Evolutionary conservation across 257 asterid genomes (phyloP).

Genomic region (Capsicum chinense): DNA sequence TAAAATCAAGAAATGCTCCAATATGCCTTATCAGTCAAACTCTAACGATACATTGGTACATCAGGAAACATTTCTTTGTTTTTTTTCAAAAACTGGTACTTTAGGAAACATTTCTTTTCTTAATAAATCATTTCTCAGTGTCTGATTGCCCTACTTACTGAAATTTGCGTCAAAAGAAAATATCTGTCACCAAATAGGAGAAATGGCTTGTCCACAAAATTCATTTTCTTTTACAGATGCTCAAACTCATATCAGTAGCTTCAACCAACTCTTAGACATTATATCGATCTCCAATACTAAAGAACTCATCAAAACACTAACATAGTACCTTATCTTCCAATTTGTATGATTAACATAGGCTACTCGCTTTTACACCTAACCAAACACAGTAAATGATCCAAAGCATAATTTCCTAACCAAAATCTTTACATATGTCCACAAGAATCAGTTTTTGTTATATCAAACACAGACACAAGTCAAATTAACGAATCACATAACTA

Average conservation of each 20-base stretch:
- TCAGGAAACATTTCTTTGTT: no score
- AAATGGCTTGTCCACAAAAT: neutral
- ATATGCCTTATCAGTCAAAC: neutral
- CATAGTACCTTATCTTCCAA: neutral
- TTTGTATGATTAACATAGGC: neutral
- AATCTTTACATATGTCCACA: neutral
- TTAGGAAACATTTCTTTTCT: neutral
- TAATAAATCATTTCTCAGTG: neutral
- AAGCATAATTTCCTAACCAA: neutral
- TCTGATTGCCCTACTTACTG: neutral
- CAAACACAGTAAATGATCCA: neutral
- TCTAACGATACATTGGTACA: neutral
- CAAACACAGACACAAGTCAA: neutral
- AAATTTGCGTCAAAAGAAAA: neutral
- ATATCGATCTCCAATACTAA: neutral
- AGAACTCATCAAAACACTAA: constrained; percentile 7
- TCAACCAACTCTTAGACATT: neutral
- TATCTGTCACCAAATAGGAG: neutral
- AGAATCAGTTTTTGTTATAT: neutral
- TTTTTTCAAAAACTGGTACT: neutral
- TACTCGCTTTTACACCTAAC: neutral
- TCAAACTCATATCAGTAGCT: neutral
- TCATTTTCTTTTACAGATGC: neutral
- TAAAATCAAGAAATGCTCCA: neutral
- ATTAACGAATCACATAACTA: neutral